Base-by-base conservation (phyloP, 1,284 basidiomycete species). In the Fomitopsis schrenkii region DNA sequence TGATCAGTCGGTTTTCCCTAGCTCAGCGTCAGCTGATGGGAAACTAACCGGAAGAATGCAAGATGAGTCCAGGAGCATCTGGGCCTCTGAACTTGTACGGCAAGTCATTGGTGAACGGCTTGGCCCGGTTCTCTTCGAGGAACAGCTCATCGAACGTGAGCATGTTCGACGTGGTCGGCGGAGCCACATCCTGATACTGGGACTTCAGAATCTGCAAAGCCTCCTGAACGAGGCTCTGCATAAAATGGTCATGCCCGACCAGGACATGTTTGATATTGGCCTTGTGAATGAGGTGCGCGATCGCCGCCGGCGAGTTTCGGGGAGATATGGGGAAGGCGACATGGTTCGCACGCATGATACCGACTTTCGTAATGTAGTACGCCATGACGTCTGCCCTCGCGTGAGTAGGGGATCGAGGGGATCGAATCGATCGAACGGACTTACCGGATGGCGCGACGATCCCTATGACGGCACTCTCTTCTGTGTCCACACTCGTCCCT, bases 291-390 rank as follows among this genome's bases (percentile, higher is more conserved):
- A 79, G 68, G 63, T 79, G 68, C 1, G 70, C 73, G 3, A 77
- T 62, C 0, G 74, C 76, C 3, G 67, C 60, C 15, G 71, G 62
- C 2, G 77, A 77, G 59, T 79, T 79, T 36, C 77, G 70, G 0
- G 75, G 70, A 0, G 78, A 79, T 30, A 79, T 69, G 0, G 72
- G 71, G 61, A 79, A 79, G 3, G 66, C 64, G 1, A 57, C 58
- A 58, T 63, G 70, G 5, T 73, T 74, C 2, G 68, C 64, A 15
- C 64, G 66, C 50, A 67, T 60, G 19, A 75, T 67, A 30, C 72
- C 70, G 15, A 65, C 48, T 28, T 69, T 60, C 15, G 68, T 28
- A 5, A 70, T 65, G 19, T 66, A 67, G 60, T 71, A 75, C 0
- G 71, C 70, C 54, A 76, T 66, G n/a, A 70, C 58, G 59, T 77